A percentile compares a stretch with the other conserved stretches of the same genome.
These are phyloP conservation scores for Erodium texanum DNA, from an alignment of 441 rosid species.

Conservation along the genomic window DNA sequence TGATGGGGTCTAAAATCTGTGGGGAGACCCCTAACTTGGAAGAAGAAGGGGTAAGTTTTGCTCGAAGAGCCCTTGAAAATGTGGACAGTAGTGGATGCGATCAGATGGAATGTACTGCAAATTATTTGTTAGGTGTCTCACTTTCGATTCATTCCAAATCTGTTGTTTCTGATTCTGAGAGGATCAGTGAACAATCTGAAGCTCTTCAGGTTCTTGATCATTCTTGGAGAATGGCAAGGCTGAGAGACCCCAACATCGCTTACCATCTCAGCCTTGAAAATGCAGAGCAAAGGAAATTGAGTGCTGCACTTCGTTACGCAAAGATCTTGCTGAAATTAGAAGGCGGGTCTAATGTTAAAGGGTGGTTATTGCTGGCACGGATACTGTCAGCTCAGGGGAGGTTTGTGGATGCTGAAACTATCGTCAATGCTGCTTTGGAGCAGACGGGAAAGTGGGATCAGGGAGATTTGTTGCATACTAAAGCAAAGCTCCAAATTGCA, in stretches of 20 bases:
- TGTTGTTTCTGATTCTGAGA: conserved; percentile 40
- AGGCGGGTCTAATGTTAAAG: conserved; percentile 46
- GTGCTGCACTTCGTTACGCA: conserved; percentile 45
- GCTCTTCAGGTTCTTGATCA: conserved; percentile 51
- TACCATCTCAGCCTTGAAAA: conserved; percentile 55
- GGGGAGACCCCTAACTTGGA: conserved; percentile 36
- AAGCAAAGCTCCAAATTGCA: conserved; percentile 71
- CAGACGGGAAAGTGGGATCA: conserved; percentile 84
- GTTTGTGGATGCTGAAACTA: conserved; percentile 53
- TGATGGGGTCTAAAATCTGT: conserved; percentile 72
- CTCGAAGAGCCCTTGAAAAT: conserved; percentile 40
- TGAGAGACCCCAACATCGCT: conserved; percentile 39
- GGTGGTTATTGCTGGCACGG: conserved; percentile 61
- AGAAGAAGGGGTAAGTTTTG: conserved; percentile 58
- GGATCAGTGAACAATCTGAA: conserved; percentile 38
- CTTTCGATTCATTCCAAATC: conserved; percentile 47
- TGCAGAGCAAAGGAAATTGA: conserved; percentile 80
- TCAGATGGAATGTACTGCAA: conserved; percentile 40
- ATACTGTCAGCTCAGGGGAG: conserved; percentile 69
- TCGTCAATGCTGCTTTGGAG: conserved; percentile 53
- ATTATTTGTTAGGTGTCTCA: conserved; percentile 44
- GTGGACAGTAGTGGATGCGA: conserved; percentile 33
- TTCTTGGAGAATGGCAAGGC: conserved; percentile 38
- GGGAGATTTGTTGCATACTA: conserved; percentile 63
- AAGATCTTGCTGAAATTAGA: conserved; percentile 46